These are phyloP conservation scores for Prunus fruticosa DNA, from an alignment of 306 rosid genomes.

Conservation along the genomic window DNA sequence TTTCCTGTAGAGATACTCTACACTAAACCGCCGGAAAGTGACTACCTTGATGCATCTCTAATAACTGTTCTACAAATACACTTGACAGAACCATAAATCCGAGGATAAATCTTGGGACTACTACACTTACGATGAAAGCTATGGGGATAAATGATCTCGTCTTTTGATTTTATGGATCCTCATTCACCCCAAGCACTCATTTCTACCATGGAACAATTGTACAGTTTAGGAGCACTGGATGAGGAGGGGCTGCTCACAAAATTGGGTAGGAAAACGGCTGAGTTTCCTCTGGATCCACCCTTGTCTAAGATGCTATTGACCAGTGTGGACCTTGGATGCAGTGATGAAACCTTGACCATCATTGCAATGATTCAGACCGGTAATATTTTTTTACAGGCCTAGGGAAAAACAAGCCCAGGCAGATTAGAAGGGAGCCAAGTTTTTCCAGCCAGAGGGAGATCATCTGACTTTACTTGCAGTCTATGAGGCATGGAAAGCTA, in stretches of 20 bases:
- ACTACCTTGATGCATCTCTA: background rate
- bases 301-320: background rate
- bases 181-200: background rate
- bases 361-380: slow-evolving; percentile 5
- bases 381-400: background rate
- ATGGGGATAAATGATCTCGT: background rate
- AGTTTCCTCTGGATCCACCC: background rate
- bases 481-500: too few relatives aligned
- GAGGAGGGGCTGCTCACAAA: slow-evolving; percentile 4
- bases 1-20: slow-evolving; percentile 3
- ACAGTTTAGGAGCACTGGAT: background rate
- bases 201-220: slow-evolving; percentile 1
- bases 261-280: background rate
- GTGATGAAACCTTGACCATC: slow-evolving; percentile 2
- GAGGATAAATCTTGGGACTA: background rate
- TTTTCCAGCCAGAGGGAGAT: too few relatives aligned
- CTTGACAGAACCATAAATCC: background rate
- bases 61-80: background rate
- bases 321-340: background rate
- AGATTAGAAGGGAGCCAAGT: too few relatives aligned
- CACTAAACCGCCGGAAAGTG: background rate
- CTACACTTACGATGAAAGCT: background rate
- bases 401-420: too few relatives aligned
- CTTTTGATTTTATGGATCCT: slow-evolving; percentile 2
- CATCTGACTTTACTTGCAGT: too few relatives aligned